phyloP scores from a whole-genome alignment of 768 basidiomycete genomes.

The Mycena kentingensis region DNA sequence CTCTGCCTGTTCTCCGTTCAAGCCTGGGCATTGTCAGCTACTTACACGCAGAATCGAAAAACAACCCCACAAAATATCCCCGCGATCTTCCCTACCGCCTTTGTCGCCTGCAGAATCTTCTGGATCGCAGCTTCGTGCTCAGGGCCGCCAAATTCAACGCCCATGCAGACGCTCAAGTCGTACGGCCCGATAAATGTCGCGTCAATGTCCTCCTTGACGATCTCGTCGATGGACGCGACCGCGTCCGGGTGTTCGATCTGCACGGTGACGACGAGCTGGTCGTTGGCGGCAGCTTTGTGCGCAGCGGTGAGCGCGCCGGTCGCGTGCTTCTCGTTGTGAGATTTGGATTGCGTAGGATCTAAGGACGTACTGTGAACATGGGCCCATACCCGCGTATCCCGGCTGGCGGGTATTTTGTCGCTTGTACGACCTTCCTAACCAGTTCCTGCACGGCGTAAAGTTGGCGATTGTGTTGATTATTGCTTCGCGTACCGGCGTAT shows the following conservation, averaged over 20 bases:
- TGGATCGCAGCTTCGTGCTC: slow-evolving; percentile 26
- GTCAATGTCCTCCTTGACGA: slow-evolving; percentile 28
- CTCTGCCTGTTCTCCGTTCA: slow-evolving; percentile 30
- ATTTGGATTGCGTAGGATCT: not conserved
- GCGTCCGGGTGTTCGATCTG: slow-evolving; percentile 22
- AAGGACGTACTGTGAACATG: slow-evolving; percentile 25
- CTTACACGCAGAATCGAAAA: not conserved
- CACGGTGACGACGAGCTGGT: not conserved
- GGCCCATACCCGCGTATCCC: slow-evolving; percentile 28
- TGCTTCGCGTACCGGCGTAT: slow-evolving; percentile 21
- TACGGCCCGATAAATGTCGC: slow-evolving; percentile 29
- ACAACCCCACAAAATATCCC: slow-evolving; percentile 26
- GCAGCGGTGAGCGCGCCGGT: slow-evolving; percentile 20
- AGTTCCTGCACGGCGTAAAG: slow-evolving; percentile 16
- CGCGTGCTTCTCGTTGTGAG: slow-evolving; percentile 13
- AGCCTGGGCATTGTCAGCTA: slow-evolving; percentile 8
- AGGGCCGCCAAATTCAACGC: slow-evolving; percentile 24
- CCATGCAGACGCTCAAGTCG: slow-evolving; percentile 29
- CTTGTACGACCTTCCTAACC: slow-evolving; percentile 27
- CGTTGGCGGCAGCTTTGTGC: slow-evolving; percentile 7
- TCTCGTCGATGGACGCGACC: slow-evolving; percentile 25
- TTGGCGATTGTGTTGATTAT: not conserved
- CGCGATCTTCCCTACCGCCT: slow-evolving; percentile 27
- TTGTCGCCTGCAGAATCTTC: slow-evolving; percentile 23
- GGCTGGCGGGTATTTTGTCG: slow-evolving; percentile 26